A percentile compares a stretch with the other conserved stretches of the same genome.
Conservation (phyloP, 495 filamentous ascomycete species). For the Aspergillus kassunensis region DNA sequence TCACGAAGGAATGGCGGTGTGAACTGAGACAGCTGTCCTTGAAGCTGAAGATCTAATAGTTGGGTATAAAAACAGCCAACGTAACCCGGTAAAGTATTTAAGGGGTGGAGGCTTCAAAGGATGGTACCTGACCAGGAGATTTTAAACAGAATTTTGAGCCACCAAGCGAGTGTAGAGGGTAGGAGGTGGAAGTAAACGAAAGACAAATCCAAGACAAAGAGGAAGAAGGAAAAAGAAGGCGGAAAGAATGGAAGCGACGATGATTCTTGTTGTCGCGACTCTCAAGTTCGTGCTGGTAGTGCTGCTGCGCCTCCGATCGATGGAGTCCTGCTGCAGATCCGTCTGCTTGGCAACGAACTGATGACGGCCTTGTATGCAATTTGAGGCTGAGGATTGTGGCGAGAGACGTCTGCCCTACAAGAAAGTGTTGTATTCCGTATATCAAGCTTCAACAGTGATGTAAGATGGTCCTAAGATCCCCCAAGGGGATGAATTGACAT, state of each 20-base stretch:
- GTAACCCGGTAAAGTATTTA: neutral
- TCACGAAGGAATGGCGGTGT: constrained; percentile 1
- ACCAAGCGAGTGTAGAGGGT: constrained; percentile 5
- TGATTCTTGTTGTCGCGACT: constrained; percentile 4
- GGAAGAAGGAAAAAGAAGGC: constrained; percentile 17
- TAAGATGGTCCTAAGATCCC: too few relatives aligned
- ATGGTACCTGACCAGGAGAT: neutral
- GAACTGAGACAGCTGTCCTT: neutral
- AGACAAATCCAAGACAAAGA: neutral
- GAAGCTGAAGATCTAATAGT: neutral
- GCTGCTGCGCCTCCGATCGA: constrained; percentile 17
- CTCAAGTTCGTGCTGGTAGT: neutral
- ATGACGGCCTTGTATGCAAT: neutral
- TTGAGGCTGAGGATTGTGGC: constrained; percentile 6
- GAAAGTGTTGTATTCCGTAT: too few relatives aligned
- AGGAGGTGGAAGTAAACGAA: neutral
- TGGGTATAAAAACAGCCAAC: neutral
- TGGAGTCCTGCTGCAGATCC: constrained; percentile 6
- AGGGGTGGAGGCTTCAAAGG: neutral
- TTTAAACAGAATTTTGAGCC: neutral
- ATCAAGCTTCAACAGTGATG: too few relatives aligned
- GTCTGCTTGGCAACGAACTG: constrained; percentile 1
- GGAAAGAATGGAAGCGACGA: constrained; percentile 17
- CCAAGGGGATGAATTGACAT: too few relatives aligned
- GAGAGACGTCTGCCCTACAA: neutral